Evolutionary conservation across 306 rosid species (phyloP).

Genomic region (Oxytropis ochrocephala): DNA sequence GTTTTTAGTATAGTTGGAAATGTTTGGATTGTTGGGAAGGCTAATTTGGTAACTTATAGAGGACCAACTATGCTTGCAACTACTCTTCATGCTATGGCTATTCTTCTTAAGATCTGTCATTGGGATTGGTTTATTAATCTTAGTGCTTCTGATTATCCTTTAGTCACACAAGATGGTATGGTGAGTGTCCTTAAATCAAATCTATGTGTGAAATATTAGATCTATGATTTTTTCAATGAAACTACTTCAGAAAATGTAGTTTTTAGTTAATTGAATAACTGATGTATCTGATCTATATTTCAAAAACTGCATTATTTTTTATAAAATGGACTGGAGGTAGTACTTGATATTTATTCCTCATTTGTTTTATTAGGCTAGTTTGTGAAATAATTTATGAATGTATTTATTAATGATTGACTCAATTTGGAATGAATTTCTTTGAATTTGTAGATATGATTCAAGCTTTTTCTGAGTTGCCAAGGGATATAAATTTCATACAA

Average conservation of each 20-base stretch:
- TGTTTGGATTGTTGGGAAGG: slow-evolving; percentile 76
- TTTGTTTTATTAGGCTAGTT: background rate
- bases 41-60: slow-evolving; percentile 78
- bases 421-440: background rate
- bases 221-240: too few species aligned
- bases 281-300: too few species aligned
- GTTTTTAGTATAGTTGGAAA: slow-evolving; percentile 66
- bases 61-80: slow-evolving; percentile 97
- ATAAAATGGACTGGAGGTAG: too few species aligned
- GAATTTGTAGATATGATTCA: slow-evolving; percentile 63
- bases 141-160: slow-evolving; percentile 91
- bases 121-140: slow-evolving; percentile 98
- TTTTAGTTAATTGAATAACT: too few species aligned
- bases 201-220: too few species aligned
- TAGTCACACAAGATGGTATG: slow-evolving; percentile 97
- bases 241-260: too few species aligned
- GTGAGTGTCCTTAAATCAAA: slow-evolving; percentile 78
- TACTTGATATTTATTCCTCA: too few species aligned
- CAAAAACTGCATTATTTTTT: too few species aligned
- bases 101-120: slow-evolving; percentile 50
- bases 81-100: slow-evolving; percentile 79
- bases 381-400: background rate
- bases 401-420: background rate
- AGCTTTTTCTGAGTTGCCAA: slow-evolving; percentile 71
- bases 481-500: slow-evolving; percentile 74